Conservation (phyloP, 768 basidiomycete species). For the Udeniomyces megalosporus region DNA sequence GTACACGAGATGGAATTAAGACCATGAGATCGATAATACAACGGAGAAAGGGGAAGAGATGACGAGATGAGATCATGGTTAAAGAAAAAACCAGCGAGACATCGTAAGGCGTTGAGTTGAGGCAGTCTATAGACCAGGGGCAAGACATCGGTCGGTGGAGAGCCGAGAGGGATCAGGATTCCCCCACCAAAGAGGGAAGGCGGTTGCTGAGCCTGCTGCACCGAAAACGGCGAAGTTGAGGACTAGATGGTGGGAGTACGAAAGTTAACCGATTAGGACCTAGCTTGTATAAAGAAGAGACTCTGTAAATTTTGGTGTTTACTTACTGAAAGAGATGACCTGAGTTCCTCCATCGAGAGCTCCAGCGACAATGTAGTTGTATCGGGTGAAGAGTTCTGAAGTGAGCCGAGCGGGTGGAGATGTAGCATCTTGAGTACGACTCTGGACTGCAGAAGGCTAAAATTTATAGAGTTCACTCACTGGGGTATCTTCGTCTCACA, state of each 20-base stretch:
- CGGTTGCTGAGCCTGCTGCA: constrained; percentile 20
- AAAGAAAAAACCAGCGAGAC: too few species aligned
- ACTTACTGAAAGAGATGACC: constrained; percentile 17
- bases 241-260: background rate
- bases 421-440: too few species aligned
- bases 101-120: too few species aligned
- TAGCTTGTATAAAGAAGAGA: background rate
- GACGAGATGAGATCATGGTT: too few species aligned
- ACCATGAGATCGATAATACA: too few species aligned
- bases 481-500: constrained; percentile 25
- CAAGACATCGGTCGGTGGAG: too few species aligned
- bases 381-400: constrained; percentile 4
- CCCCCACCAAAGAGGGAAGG: constrained; percentile 17
- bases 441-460: too few species aligned
- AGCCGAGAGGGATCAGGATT: background rate
- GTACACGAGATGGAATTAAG: too few species aligned
- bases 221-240: constrained; percentile 27
- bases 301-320: too few species aligned
- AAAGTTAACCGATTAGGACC: background rate
- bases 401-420: constrained; percentile 16
- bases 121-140: too few species aligned
- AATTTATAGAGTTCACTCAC: background rate
- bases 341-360: constrained; percentile 34
- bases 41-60: too few species aligned
- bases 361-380: constrained; percentile 33